Percentiles rank a stretch among this genome's conserved stretches.
Evolutionary conservation across 345 rosid species (phyloP).

Genomic region (Cardamine resedifolia): DNA sequence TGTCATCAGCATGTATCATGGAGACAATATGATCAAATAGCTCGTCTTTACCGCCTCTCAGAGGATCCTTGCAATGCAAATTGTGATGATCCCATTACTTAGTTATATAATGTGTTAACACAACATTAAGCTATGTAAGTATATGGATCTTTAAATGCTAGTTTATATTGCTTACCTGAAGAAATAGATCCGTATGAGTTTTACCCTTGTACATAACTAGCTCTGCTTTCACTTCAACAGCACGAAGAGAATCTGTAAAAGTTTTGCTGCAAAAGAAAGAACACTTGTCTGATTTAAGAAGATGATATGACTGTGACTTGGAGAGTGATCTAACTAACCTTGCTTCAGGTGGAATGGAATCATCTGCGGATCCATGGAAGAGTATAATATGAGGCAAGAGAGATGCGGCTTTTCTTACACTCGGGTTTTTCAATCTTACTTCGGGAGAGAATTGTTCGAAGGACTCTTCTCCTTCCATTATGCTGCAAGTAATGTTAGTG

Average conservation of each 20-base stretch:
- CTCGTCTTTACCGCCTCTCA: slow-evolving; percentile 90
- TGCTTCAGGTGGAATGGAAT: slow-evolving; percentile 83
- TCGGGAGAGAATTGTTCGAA: slow-evolving; percentile 76
- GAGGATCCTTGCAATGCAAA: slow-evolving; percentile 66
- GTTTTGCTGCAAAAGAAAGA: slow-evolving; percentile 51
- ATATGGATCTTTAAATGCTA: background rate
- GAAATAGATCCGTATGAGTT: slow-evolving; percentile 89
- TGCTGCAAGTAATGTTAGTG: slow-evolving; percentile 45
- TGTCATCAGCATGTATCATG: slow-evolving; percentile 61
- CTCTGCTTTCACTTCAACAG: slow-evolving; percentile 59
- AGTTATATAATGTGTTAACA: background rate
- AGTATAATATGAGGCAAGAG: slow-evolving; percentile 72
- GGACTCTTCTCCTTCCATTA: slow-evolving; percentile 97
- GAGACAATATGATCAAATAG: slow-evolving; percentile 68
- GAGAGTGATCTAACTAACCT: slow-evolving; percentile 63
- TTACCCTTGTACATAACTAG: slow-evolving; percentile 68
- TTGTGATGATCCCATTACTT: background rate
- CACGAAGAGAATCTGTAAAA: slow-evolving; percentile 61
- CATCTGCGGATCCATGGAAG: slow-evolving; percentile 87
- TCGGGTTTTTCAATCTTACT: slow-evolving; percentile 61
- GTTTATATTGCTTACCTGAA: slow-evolving; percentile 61
- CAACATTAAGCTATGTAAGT: background rate
- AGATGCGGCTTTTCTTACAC: slow-evolving; percentile 49
- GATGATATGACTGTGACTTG: background rate
- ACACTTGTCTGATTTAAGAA: background rate